Percentiles rank a stretch among this genome's conserved stretches.
Evolutionary conservation across 192 early-diverging fungal genomes (phyloP).

Genomic region (Diversispora eburnea): DNA sequence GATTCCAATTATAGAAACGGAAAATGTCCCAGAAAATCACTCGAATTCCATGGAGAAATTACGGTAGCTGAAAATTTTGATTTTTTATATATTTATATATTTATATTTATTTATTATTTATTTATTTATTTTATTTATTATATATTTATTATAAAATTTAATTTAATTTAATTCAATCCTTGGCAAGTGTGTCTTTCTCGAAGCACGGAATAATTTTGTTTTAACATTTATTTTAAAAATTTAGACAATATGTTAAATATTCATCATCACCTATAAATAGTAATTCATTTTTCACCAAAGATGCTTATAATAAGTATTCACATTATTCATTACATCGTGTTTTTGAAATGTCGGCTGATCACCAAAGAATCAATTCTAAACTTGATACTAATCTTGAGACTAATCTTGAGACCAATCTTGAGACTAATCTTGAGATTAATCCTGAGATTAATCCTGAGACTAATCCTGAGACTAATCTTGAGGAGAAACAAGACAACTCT

Average conservation of each 20-base stretch:
- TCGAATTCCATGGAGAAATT: background rate
- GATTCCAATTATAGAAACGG: background rate
- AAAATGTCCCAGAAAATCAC: background rate
- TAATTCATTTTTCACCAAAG: background rate
- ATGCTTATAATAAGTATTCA: conserved; percentile 1
- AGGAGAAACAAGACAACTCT: too few relatives aligned
- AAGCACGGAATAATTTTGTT: too few relatives aligned
- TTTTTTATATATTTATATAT: background rate
- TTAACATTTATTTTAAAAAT: too few relatives aligned
- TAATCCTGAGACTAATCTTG: too few relatives aligned
- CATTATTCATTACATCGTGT: background rate
- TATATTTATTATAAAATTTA: background rate
- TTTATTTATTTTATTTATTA: background rate
- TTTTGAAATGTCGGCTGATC: background rate
- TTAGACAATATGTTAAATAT: background rate
- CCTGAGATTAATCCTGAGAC: too few relatives aligned
- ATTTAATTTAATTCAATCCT: too few relatives aligned
- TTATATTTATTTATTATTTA: background rate
- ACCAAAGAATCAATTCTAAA: background rate
- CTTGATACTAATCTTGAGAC: background rate
- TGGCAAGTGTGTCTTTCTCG: too few relatives aligned
- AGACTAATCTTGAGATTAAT: background rate
- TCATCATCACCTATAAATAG: background rate
- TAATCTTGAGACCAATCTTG: background rate
- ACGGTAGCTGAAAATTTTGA: background rate